Base-by-base conservation (phyloP, 208 protist genomes). In the Naegleria lovaniensis region DNA sequence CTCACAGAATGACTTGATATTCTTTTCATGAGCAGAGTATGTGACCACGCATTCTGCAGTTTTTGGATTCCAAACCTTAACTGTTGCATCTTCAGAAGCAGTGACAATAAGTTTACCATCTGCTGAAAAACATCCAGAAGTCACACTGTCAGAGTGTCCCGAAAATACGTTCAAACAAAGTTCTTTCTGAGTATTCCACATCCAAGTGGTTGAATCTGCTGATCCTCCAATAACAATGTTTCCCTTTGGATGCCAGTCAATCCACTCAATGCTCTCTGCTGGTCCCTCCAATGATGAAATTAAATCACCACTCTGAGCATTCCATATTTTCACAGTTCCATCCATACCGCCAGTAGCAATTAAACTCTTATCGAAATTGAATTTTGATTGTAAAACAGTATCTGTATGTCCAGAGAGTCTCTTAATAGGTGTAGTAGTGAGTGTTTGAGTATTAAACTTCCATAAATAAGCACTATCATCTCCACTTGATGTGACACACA, bases 141-240 rank as follows among this genome's bases (percentile, higher is more conserved):
- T 96, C 5, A 98, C 94, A 52, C 95, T 87, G 16, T 93, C 96
- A 48, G 93, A 92, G 90, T 99, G 98, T 25, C 97, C 98, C 6
- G 94, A 94, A 92, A 98, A 99, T 90, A 97, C 96, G 92, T 97
- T 96, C 84, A 97, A 93, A n/a, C 96, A 92, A 16, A 95, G 94
- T 19, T 96, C 96, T 88, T 96, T 96, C 0, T 92, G 55, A 4
- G 95, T 94, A 89, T 97, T 98, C 97, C 97, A 99, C 97, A 99
- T 98, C 67, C 95, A 98, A 19, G 94, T 93, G 91, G 97, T 97
- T 79, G 94, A 95, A 91, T 98, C 97, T 59, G 96, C 94, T 36
- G 95, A 95, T 38, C 97, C 97, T 40, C 95, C 96, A 41, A 97
- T 92, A 22, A 99, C 89, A 11, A 98, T 89, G 67, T 96, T 94